These are phyloP conservation scores for Xylaria flabelliformis DNA, from an alignment of 495 filamentous ascomycete genomes.

Conservation along the genomic window DNA sequence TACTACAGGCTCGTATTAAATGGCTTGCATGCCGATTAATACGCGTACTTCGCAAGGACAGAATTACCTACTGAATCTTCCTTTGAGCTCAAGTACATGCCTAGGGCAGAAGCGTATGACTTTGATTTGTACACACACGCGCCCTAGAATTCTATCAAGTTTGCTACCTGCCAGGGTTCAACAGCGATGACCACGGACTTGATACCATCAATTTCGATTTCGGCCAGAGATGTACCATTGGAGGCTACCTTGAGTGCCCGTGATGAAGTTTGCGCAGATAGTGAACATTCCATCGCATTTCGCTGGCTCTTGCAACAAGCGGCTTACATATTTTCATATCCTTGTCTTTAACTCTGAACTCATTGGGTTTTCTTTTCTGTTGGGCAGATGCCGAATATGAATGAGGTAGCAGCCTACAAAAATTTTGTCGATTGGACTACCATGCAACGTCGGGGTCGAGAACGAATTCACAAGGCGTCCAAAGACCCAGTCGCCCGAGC, in stretches of 20 bases:
- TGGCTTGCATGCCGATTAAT: neutral
- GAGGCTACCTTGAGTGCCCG: neutral
- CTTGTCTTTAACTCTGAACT: neutral
- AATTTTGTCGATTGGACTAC: conserved; percentile 30
- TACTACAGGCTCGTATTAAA: neutral
- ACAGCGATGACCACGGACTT: neutral
- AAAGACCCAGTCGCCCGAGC: conserved; percentile 34
- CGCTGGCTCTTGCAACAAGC: neutral
- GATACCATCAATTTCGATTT: neutral
- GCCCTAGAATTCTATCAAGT: neutral
- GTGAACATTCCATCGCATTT: neutral
- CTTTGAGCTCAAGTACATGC: neutral
- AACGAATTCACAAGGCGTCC: conserved; percentile 34
- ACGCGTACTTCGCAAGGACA: neutral
- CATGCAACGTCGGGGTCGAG: conserved; percentile 36
- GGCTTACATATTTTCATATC: neutral
- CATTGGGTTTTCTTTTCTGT: neutral
- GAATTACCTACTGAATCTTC: too few species aligned
- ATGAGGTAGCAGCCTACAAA: neutral
- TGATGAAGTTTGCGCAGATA: conserved; percentile 1
- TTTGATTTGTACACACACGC: neutral
- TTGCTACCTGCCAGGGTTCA: neutral
- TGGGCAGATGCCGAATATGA: conserved; percentile 9
- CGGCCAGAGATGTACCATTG: neutral
- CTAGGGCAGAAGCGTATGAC: neutral